Conservation (phyloP, 2,329 filamentous ascomycete genomes). For the Aspergillus amoenus region DNA sequence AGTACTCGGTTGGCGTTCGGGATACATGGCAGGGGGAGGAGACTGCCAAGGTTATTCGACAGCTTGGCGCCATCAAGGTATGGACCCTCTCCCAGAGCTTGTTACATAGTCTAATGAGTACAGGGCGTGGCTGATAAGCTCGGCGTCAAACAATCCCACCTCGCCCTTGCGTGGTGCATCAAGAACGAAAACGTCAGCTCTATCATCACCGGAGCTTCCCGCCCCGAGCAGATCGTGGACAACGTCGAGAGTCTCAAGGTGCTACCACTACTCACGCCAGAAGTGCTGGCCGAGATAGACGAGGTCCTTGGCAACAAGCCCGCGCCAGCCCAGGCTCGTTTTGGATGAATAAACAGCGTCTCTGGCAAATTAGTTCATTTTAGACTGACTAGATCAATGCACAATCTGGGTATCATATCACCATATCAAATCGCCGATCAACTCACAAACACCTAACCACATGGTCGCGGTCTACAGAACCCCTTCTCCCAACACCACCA, state of each 20-base stretch:
- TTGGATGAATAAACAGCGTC: constrained; percentile 6
- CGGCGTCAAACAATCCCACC: constrained; percentile 54
- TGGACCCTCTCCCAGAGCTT: background rate
- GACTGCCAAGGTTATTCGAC: constrained; percentile 50
- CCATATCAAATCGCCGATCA: background rate
- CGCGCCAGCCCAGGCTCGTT: constrained; percentile 20
- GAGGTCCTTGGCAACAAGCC: constrained; percentile 34
- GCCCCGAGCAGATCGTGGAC: constrained; percentile 45
- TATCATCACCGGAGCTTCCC: constrained; percentile 44
- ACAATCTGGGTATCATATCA: background rate
- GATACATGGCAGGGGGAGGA: constrained; percentile 45
- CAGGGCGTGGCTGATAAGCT: constrained; percentile 34
- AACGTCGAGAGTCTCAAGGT: constrained; percentile 48
- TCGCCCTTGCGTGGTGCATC: constrained; percentile 60
- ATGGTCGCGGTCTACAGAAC: background rate
- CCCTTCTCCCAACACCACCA: constrained; percentile 11
- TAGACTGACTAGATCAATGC: background rate
- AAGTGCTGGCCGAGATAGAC: constrained; percentile 50
- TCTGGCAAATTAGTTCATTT: background rate
- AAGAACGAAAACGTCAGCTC: constrained; percentile 58
- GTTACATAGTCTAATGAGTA: no score
- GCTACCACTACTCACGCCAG: constrained; percentile 43
- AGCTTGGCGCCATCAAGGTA: constrained; percentile 53
- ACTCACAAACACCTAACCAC: background rate
- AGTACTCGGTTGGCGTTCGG: constrained; percentile 53